A percentile compares a stretch with the other conserved stretches of the same genome.
phyloP scores from a whole-genome alignment of 345 rosid species.

The Cochlearia excelsa region DNA sequence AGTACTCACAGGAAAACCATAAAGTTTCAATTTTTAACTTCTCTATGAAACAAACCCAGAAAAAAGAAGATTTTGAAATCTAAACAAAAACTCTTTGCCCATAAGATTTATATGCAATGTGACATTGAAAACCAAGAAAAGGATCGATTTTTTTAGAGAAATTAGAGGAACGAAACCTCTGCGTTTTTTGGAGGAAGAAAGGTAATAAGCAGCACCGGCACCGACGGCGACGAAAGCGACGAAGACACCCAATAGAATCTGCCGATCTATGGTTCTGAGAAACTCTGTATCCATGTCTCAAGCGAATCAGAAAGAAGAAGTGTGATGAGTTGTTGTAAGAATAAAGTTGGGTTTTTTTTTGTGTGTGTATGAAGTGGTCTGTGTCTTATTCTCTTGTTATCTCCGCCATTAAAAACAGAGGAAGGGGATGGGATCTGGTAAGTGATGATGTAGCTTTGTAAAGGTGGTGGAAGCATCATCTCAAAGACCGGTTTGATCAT shows the following conservation, averaged over 20 bases:
- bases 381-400: constrained; percentile 18
- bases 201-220: constrained; percentile 55
- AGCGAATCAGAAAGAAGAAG: background rate
- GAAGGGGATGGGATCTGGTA: constrained; percentile 21
- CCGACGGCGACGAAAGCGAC: constrained; percentile 68
- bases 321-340: background rate
- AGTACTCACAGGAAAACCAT: background rate
- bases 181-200: constrained; percentile 61
- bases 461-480: constrained; percentile 38
- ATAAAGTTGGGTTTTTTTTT: background rate
- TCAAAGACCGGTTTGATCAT: constrained; percentile 39
- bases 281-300: constrained; percentile 54
- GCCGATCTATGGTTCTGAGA: constrained; percentile 60
- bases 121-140: background rate
- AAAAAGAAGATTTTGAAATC: background rate
- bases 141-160: background rate
- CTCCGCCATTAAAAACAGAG: constrained; percentile 35
- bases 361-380: no score
- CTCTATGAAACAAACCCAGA: background rate
- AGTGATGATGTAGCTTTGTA: constrained; percentile 34
- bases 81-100: constrained; percentile 9
- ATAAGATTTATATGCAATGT: constrained; percentile 6
- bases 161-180: constrained; percentile 45
- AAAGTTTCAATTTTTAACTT: background rate
- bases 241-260: constrained; percentile 66